Base-by-base conservation (phyloP, 805 yeast genomes). In the Maudiozyma bulderi region DNA sequence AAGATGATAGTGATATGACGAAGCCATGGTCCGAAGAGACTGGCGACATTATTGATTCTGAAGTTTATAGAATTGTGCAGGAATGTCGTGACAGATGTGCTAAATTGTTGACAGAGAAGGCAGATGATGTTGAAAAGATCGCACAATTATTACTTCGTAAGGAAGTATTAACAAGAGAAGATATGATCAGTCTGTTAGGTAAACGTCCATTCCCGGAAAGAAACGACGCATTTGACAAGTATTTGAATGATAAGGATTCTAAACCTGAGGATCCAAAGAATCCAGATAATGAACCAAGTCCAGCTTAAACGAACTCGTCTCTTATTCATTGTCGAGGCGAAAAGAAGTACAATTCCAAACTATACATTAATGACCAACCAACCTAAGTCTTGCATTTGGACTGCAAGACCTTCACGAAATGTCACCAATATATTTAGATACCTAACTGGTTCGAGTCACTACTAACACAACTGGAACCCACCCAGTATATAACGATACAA, bases 11-110 rank as follows among this genome's bases (percentile, higher is more conserved):
- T 52, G 81, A 81, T 54, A 73, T 82, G 57, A 82, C 87, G 46
- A 91, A 90, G 68, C 95, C 95, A 35, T 95, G 81, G 65, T 84
- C 95, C 57, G 97, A 90, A 54, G 83, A 80, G 52, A 91, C 97
- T 0, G 91, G 86, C 47, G 76, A 78, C 44, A 59, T 77, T 40
- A 88, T 93, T 56, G 99, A 93, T 61, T 70, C 72, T 28, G 99
- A 93, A 68, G 84, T 93, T 40, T 79, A 84, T 52, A 74, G 86
- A 47, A 79, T 93, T 41, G 85, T 93, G 20, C 76, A 74, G 46
- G 87, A 81, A 45, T 85, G 93, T 40, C 86, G 91, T 60, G 72
- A 70, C 7, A 74, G 77, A 50, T 93, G 99, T 70, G 76, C 72
- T 40, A 62, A 69, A n/a, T 71, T 93, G 44, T 72, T 93, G 58